Base-by-base conservation (phyloP, 1,284 basidiomycete genomes). In the Tilletiaria anomala region DNA sequence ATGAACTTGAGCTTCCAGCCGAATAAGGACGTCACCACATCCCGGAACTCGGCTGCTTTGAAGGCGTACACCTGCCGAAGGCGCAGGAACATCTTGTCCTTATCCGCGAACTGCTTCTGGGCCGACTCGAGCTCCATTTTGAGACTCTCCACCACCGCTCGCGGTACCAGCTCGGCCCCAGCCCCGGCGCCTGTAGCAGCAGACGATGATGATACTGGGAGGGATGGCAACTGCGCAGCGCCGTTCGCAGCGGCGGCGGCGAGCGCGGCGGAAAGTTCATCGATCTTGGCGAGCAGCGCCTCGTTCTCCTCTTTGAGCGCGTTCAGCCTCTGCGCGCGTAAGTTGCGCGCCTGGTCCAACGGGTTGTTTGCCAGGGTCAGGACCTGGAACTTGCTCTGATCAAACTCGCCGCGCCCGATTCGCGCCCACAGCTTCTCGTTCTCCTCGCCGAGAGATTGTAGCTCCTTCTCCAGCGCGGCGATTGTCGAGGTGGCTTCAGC, bases 1-100 rank as follows among this genome's bases (percentile, higher is more conserved):
- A 82, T 79, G 62, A 88, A 87, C 1, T 79, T 78, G 26, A 88
- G 72, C 65, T 85, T 86, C 52, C 84, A 77, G 2, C 85, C 86
- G 1, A 89, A 75, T 34, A 89, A 77, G 0, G 78, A 76, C 0
- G 78, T 77, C 37, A 87, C 78, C 11, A 82, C 78, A 53, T 83
- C 80, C 14, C 80, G 73, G 68, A 88, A 86, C 58, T 87, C 83
- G 37, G 76, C 74, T 3, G 77, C 78, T 65, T 86, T 88, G 24
- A 77, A 75, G 0, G 72, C 68, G 60, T 81, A 87, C 1, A 68
- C 67, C 56, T 64, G 46, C 1, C 80, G 76, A 16, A 88, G 70
- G 16, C 84, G 72, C 32, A 79, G 54, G 19, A 83, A 68, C 19
- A 80, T 72, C 61, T 83, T 87, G 61, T 86, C 82, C 58, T 79